Base-by-base conservation (phyloP, 192 early-diverging fungal species). In the Dissophora globulifera region DNA sequence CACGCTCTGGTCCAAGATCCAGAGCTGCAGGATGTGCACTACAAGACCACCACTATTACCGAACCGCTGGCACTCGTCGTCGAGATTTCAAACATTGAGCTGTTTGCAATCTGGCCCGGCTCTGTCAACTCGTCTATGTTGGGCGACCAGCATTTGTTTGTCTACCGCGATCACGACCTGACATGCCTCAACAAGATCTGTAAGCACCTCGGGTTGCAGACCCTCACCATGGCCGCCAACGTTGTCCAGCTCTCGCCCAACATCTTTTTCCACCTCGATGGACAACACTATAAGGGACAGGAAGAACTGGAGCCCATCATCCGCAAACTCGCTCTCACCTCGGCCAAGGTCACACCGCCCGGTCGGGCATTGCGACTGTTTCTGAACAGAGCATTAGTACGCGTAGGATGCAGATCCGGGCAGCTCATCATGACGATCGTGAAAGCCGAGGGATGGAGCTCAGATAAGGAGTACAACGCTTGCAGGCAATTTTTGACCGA, bases 381-480 rank as follows among this genome's bases (percentile, higher is more conserved):
- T 16, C 25, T 76, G 46, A 52, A 58, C 1, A 53, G 72, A 33
- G 45, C 72, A 1, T 50, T 76, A 16, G 72, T 67, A 15, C 48
- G 58, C 5, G 10, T 76, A 0, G 72, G 72, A 2, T 76, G 72
- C 47, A 76, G 57, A 45, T 38, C 63, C 7, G 63, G 64, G 2
- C 63, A 67, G 30, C 29, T 76, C 46, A 61, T 76, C 27, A 67
- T 76, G 63, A 76, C 72, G 16, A 67, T 76, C n/a, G 64, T 76
- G 11, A 76, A 76, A 38, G 72, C 72, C 0, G 72, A 76, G 20
- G 72, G 72, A 8, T 76, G 72, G 72, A 76, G 72, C 42, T 67
- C 72, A 8, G 63, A 66, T 31, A 76, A 67, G 58, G 72, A 76
- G 54, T 76, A 76, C 11, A 76, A 76, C 25, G 72, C 72, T 4